Conservation (phyloP, 306 rosid species). For the Abrus pulchellus region DNA sequence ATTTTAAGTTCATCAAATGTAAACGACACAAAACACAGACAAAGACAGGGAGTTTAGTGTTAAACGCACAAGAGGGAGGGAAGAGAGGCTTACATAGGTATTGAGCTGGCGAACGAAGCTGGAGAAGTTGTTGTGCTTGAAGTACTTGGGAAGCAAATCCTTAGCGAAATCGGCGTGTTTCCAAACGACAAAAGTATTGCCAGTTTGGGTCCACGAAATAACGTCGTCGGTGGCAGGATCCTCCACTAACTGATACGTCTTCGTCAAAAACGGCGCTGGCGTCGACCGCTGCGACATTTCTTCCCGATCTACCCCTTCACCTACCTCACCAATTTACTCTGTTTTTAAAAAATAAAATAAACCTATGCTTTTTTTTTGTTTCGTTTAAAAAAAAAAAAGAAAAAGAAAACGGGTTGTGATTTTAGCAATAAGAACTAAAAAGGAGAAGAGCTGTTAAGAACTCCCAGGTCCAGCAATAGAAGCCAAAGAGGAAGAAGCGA, state of each 20-base stretch:
- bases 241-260: conserved; percentile 80
- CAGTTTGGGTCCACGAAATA: conserved; percentile 79
- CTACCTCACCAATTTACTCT: conserved; percentile 41
- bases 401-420: background rate
- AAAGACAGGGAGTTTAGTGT: no score
- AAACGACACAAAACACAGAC: background rate
- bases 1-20: background rate
- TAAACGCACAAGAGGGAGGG: no score
- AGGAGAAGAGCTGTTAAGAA: conserved; percentile 93
- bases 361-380: background rate
- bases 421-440: conserved; percentile 63
- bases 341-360: background rate
- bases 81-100: conserved; percentile 72
- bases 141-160: conserved; percentile 83
- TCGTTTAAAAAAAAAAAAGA: background rate
- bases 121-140: conserved; percentile 95
- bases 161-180: conserved; percentile 79
- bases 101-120: conserved; percentile 99
- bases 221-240: conserved; percentile 70
- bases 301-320: conserved; percentile 55
- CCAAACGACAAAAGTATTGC: conserved; percentile 85
- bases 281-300: conserved; percentile 72
- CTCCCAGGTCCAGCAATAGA: conserved; percentile 98
- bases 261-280: conserved; percentile 88
- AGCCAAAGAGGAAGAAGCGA: conserved; percentile 74